Evolutionary conservation across 176 grass and related monocot species (phyloP), one percentile per base, ranked within the genome.

Genomic region (Lolium perenne): DNA sequence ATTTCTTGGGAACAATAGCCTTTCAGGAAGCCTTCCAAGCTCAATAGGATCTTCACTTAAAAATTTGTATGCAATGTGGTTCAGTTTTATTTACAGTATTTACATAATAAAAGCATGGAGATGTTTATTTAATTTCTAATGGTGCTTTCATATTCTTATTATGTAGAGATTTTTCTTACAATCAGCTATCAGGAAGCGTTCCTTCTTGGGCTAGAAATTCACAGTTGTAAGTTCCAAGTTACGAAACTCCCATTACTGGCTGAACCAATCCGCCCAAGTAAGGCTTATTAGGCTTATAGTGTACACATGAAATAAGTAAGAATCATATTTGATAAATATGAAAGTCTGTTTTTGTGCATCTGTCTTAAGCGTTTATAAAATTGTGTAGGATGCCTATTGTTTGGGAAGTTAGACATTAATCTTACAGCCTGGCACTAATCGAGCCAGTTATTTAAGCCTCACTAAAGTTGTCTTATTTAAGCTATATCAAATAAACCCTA

Each of bases 151-250:
- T 64, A 68, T 58, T 79, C 15, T 63, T 23, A 5, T 65, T 77
- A 18, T 79, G 74, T 47, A 98, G 96, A 85, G 93, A 98, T 71
- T 91, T 98, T 81, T 98, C 96, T 26, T 98, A 95, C 88, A 98
- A 98, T 87, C 90, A 95, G 48, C 84, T 98, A 35, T 87, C 86
- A 62, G 96, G 93, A 86, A 89, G 18, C 16, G 86, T 94, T 86
- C 93, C 93, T 84, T 90, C 93, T 85, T 98, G 96, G 96, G 76
- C 68, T 89, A 79, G 41, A 8, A 91, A 87, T 67, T 78, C 92
- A 67, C 77, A 95, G 81, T 16, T 95, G 95, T 98, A 92, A 64
- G 93, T 92, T 58, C 4, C 50, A 53, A 47, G 14, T 87, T 75
- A 32, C 69, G 47, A 86, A 87, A 47, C 18, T 66, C 23, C 4